Evolutionary conservation across 2,329 filamentous ascomycete species (phyloP), one percentile per base, ranked within the genome.

Genomic region (Fusarium oxysporum): DNA sequence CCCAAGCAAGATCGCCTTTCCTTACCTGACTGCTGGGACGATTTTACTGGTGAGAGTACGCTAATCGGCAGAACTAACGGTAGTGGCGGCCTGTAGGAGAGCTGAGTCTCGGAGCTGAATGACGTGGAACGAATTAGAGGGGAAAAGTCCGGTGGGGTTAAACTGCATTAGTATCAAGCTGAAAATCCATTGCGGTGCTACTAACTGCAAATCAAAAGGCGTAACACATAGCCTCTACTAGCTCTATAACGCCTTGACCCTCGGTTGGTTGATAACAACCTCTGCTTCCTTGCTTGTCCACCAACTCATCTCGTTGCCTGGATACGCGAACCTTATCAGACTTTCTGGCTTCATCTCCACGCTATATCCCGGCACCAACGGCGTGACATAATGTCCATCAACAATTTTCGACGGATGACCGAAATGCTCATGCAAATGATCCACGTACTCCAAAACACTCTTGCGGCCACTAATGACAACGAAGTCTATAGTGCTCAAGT

Each of bases 401-500:
- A 91, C 90, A 76, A 97, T 93, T 63, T 91, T 88, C 2, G 90
- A 88, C 3, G 95, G 95, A 81, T 97, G 88, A 78, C 93, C 85
- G 81, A 97, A 97, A 84, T 97, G 94, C 87, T 97, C 95, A 82
- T 97, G 95, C 79, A 97, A 83, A 82, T 97, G 94, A 80, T 97
- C 95, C 28, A 97, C 94, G 82, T 95, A 97, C 85, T 97, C 95
- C 65, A 97, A 85, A 55, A 97, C 90, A 1, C 53, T 56, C 17
- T 56, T 32, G 90, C 93, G 80, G 90, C 93, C 95, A 68, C 88
- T 92, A 2, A 97, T 93, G 48, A 92, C 92, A 8, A 97, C 93
- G 78, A 97, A 97, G 82, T 97, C 95, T 75, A 97, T 96, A 17
- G 94, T 97, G 82, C 91, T 93, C 66, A 97, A 83, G 83, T 97